These are phyloP conservation scores for Scenedesmus sp. DNA, from an alignment of 163 green algal species.

Conservation along the genomic window DNA sequence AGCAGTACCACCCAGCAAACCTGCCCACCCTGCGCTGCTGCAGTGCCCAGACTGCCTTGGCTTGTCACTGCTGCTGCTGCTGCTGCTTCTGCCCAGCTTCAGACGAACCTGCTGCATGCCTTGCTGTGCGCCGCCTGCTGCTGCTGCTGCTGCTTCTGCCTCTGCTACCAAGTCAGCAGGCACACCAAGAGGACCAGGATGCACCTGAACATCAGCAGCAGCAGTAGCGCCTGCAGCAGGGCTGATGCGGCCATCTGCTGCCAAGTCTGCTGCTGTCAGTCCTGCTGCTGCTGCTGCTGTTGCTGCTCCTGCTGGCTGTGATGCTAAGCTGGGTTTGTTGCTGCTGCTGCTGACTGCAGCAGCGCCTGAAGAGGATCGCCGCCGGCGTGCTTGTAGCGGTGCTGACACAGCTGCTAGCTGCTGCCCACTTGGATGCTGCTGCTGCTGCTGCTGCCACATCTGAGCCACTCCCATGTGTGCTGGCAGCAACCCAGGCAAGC, in stretches of 20 bases:
- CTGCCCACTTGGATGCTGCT: neutral
- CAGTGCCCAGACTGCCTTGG: neutral
- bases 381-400: neutral
- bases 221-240: constrained; percentile 2
- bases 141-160: neutral
- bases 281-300: constrained; percentile 1
- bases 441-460: neutral
- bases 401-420: neutral
- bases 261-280: neutral
- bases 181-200: neutral
- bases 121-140: neutral
- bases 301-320: neutral
- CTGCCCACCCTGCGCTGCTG: neutral
- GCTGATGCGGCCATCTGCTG: neutral
- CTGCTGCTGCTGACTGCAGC: neutral
- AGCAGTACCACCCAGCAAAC: neutral
- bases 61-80: neutral
- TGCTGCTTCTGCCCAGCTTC: constrained; percentile 3
- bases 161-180: constrained; percentile 17
- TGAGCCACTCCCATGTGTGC: neutral
- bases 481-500: neutral
- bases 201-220: neutral
- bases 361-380: neutral
- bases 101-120: neutral
- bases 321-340: neutral